Percentiles rank a stretch among this genome's conserved stretches.
phyloP scores from a whole-genome alignment of 495 filamentous ascomycete species.

The Xylaria castorea region DNA sequence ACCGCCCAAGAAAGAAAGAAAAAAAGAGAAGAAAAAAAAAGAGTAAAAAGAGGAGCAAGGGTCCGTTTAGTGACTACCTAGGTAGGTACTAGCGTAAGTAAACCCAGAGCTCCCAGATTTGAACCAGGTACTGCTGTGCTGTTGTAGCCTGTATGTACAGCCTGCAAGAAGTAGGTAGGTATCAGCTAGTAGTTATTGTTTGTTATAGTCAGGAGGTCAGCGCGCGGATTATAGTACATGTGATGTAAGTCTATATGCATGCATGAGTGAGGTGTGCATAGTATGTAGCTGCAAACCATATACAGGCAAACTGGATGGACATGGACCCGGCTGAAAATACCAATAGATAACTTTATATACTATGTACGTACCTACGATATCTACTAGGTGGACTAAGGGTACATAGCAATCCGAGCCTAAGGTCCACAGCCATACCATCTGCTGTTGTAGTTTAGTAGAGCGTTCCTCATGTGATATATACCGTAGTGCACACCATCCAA shows the following conservation, averaged over 20 bases:
- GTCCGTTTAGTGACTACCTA: neutral
- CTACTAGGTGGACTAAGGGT: neutral
- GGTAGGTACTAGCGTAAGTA: neutral
- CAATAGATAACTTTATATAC: neutral
- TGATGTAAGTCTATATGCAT: slow-evolving; percentile 23
- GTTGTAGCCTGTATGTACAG: neutral
- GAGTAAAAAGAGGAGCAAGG: neutral
- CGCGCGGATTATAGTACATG: slow-evolving; percentile 18
- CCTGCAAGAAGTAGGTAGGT: neutral
- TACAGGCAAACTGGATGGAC: neutral
- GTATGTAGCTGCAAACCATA: slow-evolving; percentile 3
- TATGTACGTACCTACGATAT: neutral
- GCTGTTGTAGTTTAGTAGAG: neutral
- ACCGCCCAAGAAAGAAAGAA: neutral
- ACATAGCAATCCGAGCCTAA: neutral
- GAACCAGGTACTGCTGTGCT: neutral
- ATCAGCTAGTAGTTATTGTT: neutral
- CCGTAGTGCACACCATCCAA: neutral
- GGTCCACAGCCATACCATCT: neutral
- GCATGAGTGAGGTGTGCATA: slow-evolving; percentile 19
- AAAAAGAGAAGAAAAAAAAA: neutral
- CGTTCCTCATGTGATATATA: neutral
- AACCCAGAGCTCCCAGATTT: neutral
- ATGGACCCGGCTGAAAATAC: slow-evolving; percentile 7
- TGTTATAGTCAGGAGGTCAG: slow-evolving; percentile 11